These are phyloP conservation scores for Aciculosporium take DNA, from an alignment of 2,329 filamentous ascomycete species.

Conservation along the genomic window DNA sequence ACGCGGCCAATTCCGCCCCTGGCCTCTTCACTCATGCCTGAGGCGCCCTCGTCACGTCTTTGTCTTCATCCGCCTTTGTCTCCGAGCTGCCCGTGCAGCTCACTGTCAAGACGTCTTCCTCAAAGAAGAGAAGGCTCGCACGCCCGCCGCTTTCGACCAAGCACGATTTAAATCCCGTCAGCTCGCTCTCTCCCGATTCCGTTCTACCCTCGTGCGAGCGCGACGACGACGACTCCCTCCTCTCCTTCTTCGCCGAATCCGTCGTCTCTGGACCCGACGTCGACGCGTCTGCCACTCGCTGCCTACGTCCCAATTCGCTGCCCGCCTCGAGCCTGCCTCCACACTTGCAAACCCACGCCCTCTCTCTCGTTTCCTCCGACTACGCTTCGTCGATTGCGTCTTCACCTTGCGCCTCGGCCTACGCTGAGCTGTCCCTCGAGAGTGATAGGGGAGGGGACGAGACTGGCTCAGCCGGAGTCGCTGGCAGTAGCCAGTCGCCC, in stretches of 20 bases:
- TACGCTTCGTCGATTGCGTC: constrained; percentile 42
- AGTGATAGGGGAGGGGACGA: constrained; percentile 39
- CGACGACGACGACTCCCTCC: constrained; percentile 33
- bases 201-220: constrained; percentile 39
- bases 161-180: constrained; percentile 23
- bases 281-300: constrained; percentile 16
- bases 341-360: constrained; percentile 32
- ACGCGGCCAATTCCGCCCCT: constrained; percentile 2
- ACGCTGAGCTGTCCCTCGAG: constrained; percentile 42
- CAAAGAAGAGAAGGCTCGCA: constrained; percentile 57
- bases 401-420: constrained; percentile 40
- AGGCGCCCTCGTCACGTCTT: constrained; percentile 3
- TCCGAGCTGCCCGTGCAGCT: constrained; percentile 51
- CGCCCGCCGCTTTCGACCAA: constrained; percentile 25
- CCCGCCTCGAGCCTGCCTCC: constrained; percentile 38
- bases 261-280: constrained; percentile 23
- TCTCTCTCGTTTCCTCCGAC: constrained; percentile 30
- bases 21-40: constrained; percentile 3
- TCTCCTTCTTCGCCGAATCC: constrained; percentile 35
- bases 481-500: constrained; percentile 37
- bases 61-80: constrained; percentile 6
- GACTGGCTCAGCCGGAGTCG: constrained; percentile 23
- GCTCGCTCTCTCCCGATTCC: constrained; percentile 28
- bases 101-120: constrained; percentile 57
- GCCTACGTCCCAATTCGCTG: constrained; percentile 27